Base-by-base conservation (phyloP, 2,329 filamentous ascomycete species). In the Zymoseptoria passerinii region DNA sequence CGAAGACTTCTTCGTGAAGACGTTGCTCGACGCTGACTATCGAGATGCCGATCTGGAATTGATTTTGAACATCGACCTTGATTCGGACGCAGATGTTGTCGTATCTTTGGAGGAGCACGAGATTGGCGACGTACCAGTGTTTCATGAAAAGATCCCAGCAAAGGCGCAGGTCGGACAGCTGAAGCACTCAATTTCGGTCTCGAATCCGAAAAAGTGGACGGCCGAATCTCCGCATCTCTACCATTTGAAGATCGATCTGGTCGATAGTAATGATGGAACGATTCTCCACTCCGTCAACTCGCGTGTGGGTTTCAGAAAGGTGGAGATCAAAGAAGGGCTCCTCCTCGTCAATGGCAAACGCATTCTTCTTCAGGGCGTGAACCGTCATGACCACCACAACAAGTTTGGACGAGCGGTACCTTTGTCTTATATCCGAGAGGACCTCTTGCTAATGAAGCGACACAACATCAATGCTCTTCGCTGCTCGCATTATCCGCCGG, bases 381-480 rank as follows among this genome's bases (percentile, higher is more conserved):
- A 88, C 68, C 76, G 85, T 9, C 86, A 89, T 66, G 86, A 89
- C 57, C 85, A 89, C 64, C 84, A 89, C 65, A 83, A 83, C 0
- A 72, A 73, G 19, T 78, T 80, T 27, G 85, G 85, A 3, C 81
- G 85, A 0, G 80, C 84, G 0, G 83, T 88, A 0, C 83, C 84
- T 0, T 68, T 81, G 2, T 80, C 84, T 1, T 85, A 80, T 13
- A 80, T 86, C 65, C 78, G 79, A 59, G 71, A 75, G 16, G 86
- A 89, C 59, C 74, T 88, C 1, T 67, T 84, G 2, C 73, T 83
- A 5, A 89, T 88, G 84, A 88, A 89, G 70, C 75, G 73, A 7
- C 80, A 87, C 74, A 88, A 88, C 64, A 79, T 89, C 74, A 89
- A 89, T 61, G 83, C 86, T 0, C 76, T 89, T 3, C 83, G 86